A percentile compares a stretch with the other conserved stretches of the same genome.
phyloP scores from a whole-genome alignment of 202 grass and related monocot genomes.

The Zoysia matrella region DNA sequence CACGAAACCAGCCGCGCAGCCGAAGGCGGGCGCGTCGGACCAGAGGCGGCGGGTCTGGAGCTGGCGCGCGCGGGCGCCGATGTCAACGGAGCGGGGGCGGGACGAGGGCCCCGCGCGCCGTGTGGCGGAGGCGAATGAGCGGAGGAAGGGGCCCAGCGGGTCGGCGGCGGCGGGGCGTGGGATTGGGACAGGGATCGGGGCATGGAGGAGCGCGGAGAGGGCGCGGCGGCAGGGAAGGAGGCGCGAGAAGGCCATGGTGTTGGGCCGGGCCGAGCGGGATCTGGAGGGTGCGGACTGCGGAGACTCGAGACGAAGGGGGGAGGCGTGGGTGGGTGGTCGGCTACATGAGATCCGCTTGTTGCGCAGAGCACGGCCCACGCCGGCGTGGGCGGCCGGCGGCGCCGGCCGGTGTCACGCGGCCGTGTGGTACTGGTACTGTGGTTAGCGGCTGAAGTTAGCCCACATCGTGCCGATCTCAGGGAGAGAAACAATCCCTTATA shows the following conservation, averaged over 20 bases:
- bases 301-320: background rate
- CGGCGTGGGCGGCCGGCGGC: slow-evolving; percentile 14
- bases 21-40: slow-evolving; percentile 92
- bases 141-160: slow-evolving; percentile 8
- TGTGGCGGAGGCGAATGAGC: slow-evolving; percentile 36
- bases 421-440: background rate
- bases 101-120: slow-evolving; percentile 44
- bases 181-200: slow-evolving; percentile 37
- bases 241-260: slow-evolving; percentile 80
- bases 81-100: slow-evolving; percentile 67
- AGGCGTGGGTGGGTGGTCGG: slow-evolving; percentile 39
- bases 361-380: slow-evolving; percentile 48
- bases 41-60: slow-evolving; percentile 88
- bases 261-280: slow-evolving; percentile 39
- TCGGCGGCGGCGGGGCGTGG: background rate
- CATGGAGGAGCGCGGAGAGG: slow-evolving; percentile 61
- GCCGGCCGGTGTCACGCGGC: background rate
- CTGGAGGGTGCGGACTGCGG: slow-evolving; percentile 40
- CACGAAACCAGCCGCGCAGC: slow-evolving; percentile 87
- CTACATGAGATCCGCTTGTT: slow-evolving; percentile 39
- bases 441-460: slow-evolving; percentile 10
- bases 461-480: background rate
- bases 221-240: slow-evolving; percentile 61
- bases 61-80: slow-evolving; percentile 90
- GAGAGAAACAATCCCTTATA: background rate